Percentiles rank a stretch among this genome's conserved stretches.
Evolutionary conservation across 202 grass and related monocot genomes (phyloP).

Genomic region (Eragrostis tef): DNA sequence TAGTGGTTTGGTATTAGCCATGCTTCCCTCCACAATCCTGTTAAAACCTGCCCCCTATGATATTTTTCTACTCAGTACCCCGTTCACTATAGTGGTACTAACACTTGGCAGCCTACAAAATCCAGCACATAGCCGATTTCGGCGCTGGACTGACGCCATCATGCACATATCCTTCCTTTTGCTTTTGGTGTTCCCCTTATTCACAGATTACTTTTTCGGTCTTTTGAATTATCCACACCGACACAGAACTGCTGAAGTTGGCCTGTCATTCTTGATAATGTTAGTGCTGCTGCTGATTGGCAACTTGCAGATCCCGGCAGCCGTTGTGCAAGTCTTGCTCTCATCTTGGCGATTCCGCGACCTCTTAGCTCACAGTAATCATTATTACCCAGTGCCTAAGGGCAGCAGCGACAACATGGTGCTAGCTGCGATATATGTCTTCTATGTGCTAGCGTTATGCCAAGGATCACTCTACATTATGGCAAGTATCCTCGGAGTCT

Average conservation of each 20-base stretch:
- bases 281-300: background rate
- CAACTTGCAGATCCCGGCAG: background rate
- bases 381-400: background rate
- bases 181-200: background rate
- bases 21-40: background rate
- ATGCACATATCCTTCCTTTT: background rate
- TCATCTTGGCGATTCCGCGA: background rate
- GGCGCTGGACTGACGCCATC: background rate
- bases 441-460: conserved; percentile 5
- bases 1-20: too few species aligned
- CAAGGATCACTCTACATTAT: conserved; percentile 4
- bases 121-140: background rate
- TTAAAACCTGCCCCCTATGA: too few species aligned
- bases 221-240: background rate
- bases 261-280: background rate
- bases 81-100: background rate
- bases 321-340: background rate
- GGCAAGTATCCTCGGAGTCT: background rate
- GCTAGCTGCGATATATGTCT: background rate
- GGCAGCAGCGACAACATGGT: background rate
- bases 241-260: too few species aligned
- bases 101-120: background rate
- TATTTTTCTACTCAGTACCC: too few species aligned
- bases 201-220: background rate
- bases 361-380: background rate